Percentiles rank a stretch among this genome's conserved stretches.
Conservation (phyloP, 148 eudicot genomes). For the Fagopyrum esculentum region DNA sequence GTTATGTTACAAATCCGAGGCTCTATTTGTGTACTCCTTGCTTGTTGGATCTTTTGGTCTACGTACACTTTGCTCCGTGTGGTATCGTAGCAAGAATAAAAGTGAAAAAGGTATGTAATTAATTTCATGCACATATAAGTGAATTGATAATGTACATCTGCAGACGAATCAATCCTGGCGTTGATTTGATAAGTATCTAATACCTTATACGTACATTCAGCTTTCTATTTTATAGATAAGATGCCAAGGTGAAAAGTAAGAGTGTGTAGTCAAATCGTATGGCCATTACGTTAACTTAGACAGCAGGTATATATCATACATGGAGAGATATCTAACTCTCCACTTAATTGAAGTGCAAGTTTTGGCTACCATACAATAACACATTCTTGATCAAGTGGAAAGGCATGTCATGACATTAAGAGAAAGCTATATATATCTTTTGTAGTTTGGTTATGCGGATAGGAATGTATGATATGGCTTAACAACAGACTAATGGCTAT, state of each 20-base stretch:
- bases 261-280: constrained; percentile 4
- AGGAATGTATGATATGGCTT: background rate
- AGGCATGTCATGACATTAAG: too few species aligned
- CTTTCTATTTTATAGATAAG: too few species aligned
- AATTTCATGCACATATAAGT: background rate
- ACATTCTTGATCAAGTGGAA: background rate
- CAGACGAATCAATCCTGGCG: background rate
- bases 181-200: constrained; percentile 10
- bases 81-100: too few species aligned
- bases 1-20: too few species aligned
- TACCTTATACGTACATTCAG: constrained; percentile 5
- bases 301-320: background rate
- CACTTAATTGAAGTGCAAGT: background rate
- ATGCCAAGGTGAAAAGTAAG: background rate
- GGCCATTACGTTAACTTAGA: too few species aligned
- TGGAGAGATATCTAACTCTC: constrained; percentile 4
- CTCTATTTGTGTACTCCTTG: too few species aligned
- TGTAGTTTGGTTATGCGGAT: too few species aligned
- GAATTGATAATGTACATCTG: background rate
- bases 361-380: background rate
- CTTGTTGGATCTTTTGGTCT: too few species aligned
- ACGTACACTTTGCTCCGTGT: too few species aligned
- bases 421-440: too few species aligned
- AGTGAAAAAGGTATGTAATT: too few species aligned
- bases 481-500: background rate